A percentile compares a stretch with the other conserved stretches of the same genome.
Evolutionary conservation across 1,284 basidiomycete genomes (phyloP).

Genomic region (Fistulinella cinereoalba): DNA sequence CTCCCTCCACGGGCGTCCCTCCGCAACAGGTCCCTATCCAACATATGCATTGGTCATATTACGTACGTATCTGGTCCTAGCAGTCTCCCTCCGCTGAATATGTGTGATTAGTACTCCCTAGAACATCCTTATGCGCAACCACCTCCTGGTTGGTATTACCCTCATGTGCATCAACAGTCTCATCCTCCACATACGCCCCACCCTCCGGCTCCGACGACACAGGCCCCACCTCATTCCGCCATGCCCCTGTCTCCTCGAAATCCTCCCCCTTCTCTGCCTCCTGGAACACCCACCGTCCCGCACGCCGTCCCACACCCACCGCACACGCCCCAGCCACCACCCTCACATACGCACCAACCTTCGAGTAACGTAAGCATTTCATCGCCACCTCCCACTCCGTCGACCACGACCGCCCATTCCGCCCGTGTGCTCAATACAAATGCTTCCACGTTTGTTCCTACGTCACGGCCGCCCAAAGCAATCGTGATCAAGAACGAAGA

Average conservation of each 20-base stretch:
- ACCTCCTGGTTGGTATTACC: slow-evolving; percentile 29
- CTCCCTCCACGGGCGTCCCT: slow-evolving; percentile 46
- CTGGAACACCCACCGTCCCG: slow-evolving; percentile 62
- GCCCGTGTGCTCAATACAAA: slow-evolving; percentile 53
- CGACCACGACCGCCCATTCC: slow-evolving; percentile 42
- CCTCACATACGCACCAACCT: slow-evolving; percentile 49
- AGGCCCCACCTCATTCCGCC: slow-evolving; percentile 41
- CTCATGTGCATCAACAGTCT: slow-evolving; percentile 41
- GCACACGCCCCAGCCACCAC: slow-evolving; percentile 50
- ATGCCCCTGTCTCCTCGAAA: slow-evolving; percentile 66
- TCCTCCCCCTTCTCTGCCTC: slow-evolving; percentile 49
- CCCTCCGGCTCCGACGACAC: slow-evolving; percentile 20
- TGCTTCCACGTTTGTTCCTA: slow-evolving; percentile 64
- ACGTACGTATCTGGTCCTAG: slow-evolving; percentile 37
- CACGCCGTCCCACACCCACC: slow-evolving; percentile 51
- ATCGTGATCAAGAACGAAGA: slow-evolving; percentile 45
- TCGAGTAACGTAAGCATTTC: slow-evolving; percentile 49
- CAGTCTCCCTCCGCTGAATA: slow-evolving; percentile 13
- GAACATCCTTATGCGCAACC: slow-evolving; percentile 26
- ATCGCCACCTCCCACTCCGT: slow-evolving; percentile 69
- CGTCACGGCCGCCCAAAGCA: slow-evolving; percentile 21
- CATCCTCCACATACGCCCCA: slow-evolving; percentile 29
- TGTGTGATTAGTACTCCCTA: slow-evolving; percentile 20
- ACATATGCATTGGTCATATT: slow-evolving; percentile 37
- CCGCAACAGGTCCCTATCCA: slow-evolving; percentile 42